These are phyloP conservation scores for Pyrenopolyporus hunteri DNA, from an alignment of 495 filamentous ascomycete species.

Conservation along the genomic window DNA sequence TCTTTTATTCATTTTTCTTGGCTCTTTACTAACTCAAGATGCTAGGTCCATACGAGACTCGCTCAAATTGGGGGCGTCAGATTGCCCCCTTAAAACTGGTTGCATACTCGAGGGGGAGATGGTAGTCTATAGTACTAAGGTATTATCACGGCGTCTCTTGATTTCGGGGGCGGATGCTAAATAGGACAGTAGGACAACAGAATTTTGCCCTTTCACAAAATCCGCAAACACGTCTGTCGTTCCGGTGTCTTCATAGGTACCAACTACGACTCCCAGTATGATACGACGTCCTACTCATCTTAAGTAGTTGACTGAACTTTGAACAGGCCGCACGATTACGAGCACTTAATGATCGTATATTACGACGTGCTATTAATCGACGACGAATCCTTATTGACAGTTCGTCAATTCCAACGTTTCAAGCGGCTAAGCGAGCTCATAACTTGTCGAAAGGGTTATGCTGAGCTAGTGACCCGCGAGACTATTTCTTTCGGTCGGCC, in stretches of 20 bases:
- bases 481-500: conserved; percentile 64
- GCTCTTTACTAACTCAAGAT: conserved; percentile 10
- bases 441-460: conserved; percentile 59
- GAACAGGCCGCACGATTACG: conserved; percentile 64
- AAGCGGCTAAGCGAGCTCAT: conserved; percentile 64
- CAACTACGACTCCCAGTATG: conserved; percentile 71
- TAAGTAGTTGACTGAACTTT: conserved; percentile 22
- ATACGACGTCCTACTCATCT: background rate
- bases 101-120: conserved; percentile 87
- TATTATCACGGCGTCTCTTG: conserved; percentile 18
- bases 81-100: conserved; percentile 62
- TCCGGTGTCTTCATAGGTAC: conserved; percentile 74
- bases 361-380: conserved; percentile 80
- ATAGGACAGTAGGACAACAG: conserved; percentile 46
- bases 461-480: conserved; percentile 65
- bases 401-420: conserved; percentile 66
- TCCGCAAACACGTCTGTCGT: conserved; percentile 77
- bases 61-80: conserved; percentile 59
- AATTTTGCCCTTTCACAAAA: conserved; percentile 76
- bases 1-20: conserved; percentile 32
- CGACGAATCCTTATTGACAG: conserved; percentile 65
- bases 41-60: conserved; percentile 59
- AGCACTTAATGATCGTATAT: conserved; percentile 84
- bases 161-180: conserved; percentile 1
- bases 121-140: conserved; percentile 73